phyloP scores from a whole-genome alignment of 2,329 filamentous ascomycete species.

The Lecanicillium sp. region DNA sequence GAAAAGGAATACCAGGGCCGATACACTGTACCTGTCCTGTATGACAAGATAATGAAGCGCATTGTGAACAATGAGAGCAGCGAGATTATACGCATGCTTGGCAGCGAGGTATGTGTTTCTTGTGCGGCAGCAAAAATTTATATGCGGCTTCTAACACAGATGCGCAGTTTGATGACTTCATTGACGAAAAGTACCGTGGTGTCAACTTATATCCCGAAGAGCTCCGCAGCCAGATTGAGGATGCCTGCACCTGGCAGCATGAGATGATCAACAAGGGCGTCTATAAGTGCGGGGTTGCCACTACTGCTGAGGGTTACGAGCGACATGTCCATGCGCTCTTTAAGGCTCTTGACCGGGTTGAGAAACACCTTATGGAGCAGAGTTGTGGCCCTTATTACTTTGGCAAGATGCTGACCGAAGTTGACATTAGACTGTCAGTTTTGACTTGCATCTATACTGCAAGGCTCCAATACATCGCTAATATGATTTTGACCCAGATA shows the following conservation, averaged over 20 bases:
- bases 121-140: too few species aligned
- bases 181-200: conserved; percentile 50
- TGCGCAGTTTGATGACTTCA: conserved; percentile 60
- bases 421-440: conserved; percentile 63
- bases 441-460: neutral
- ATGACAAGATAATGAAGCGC: conserved; percentile 63
- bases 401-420: conserved; percentile 68
- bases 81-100: conserved; percentile 89
- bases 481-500: conserved; percentile 32
- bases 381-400: conserved; percentile 62
- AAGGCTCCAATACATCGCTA: conserved; percentile 8
- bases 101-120: conserved; percentile 50
- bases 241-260: conserved; percentile 75
- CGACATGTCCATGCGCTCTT: conserved; percentile 65
- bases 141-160: neutral
- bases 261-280: conserved; percentile 63
- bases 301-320: conserved; percentile 75
- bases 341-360: conserved; percentile 65
- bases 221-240: conserved; percentile 63
- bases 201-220: conserved; percentile 60
- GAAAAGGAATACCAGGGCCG: conserved; percentile 66
- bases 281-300: conserved; percentile 76
- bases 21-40: conserved; percentile 82
- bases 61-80: conserved; percentile 91
- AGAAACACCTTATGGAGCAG: conserved; percentile 52